A percentile compares a stretch with the other conserved stretches of the same genome.
These are phyloP conservation scores for Nitzschia sp. DNA, from an alignment of 108 stramenopile genomes.

Conservation along the genomic window DNA sequence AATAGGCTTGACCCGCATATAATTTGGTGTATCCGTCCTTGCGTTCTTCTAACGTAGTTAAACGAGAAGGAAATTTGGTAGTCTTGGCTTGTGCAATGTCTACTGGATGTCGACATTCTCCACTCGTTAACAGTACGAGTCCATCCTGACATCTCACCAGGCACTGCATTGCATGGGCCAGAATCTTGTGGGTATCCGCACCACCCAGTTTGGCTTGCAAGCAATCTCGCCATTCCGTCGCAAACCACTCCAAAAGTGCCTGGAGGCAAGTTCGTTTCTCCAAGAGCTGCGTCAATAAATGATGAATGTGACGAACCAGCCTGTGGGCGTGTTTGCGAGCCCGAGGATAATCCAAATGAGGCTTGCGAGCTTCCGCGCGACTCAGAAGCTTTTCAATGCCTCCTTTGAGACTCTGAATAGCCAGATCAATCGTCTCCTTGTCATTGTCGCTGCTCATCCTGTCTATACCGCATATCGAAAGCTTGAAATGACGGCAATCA, in stretches of 20 bases:
- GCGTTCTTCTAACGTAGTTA: constrained; percentile 36
- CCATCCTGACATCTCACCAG: constrained; percentile 75
- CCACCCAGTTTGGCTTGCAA: constrained; percentile 18
- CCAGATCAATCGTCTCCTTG: constrained; percentile 21
- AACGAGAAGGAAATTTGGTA: constrained; percentile 31
- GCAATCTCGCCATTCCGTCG: constrained; percentile 22
- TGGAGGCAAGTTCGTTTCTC: constrained; percentile 18
- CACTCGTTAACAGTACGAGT: constrained; percentile 69
- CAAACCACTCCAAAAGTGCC: constrained; percentile 32
- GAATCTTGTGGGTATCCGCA: constrained; percentile 12
- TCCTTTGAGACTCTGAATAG: constrained; percentile 23
- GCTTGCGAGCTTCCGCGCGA: background rate
- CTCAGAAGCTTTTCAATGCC: constrained; percentile 10
- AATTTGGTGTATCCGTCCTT: constrained; percentile 72
- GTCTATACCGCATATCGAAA: no score
- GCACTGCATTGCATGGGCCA: constrained; percentile 39
- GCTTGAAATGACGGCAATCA: no score
- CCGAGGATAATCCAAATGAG: background rate
- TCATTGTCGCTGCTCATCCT: constrained; percentile 13
- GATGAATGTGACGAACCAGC: constrained; percentile 21
- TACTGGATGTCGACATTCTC: constrained; percentile 72
- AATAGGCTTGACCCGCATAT: constrained; percentile 55
- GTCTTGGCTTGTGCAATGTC: constrained; percentile 46
- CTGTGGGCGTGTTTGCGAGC: constrained; percentile 3
- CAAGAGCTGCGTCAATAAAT: constrained; percentile 24